Conservation (phyloP, 1,284 basidiomycete species). For the Cystobasidium sp. region DNA sequence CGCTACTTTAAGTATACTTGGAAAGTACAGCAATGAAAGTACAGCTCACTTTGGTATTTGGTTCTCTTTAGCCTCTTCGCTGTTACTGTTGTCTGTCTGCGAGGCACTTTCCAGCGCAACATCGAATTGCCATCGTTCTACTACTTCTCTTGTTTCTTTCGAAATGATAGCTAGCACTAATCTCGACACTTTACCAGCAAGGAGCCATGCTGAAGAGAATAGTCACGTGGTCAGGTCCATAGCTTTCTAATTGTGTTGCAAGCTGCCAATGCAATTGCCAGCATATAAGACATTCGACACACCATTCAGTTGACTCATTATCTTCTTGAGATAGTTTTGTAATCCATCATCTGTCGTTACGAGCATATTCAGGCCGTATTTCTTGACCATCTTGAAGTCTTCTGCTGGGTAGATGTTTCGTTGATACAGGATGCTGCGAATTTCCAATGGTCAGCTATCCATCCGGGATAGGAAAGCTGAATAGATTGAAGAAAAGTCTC, state of each 20-base stretch:
- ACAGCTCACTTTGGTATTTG: conserved; percentile 25
- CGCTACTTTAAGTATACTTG: neutral
- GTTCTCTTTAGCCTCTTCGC: conserved; percentile 50
- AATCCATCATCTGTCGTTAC: conserved; percentile 90
- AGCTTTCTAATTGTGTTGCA: neutral
- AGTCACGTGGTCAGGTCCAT: conserved; percentile 10
- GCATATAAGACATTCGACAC: conserved; percentile 19
- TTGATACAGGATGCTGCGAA: conserved; percentile 86
- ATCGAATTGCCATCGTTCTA: conserved; percentile 99
- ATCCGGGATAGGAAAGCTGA: too few species aligned
- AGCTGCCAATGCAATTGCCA: conserved; percentile 3
- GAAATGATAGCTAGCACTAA: conserved; percentile 95
- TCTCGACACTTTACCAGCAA: conserved; percentile 85
- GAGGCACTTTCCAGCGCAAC: conserved; percentile 69
- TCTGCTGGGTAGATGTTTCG: conserved; percentile 95
- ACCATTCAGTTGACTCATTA: conserved; percentile 89
- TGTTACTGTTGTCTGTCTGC: neutral
- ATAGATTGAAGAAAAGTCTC: conserved; percentile 59
- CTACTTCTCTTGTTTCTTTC: conserved; percentile 84
- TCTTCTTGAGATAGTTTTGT: conserved; percentile 89
- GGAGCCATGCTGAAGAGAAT: conserved; percentile 67
- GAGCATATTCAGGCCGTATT: conserved; percentile 94
- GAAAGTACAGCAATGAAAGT: neutral
- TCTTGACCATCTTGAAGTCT: conserved; percentile 99
- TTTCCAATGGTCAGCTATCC: conserved; percentile 25